These are phyloP conservation scores for Glycine latifolia DNA, from an alignment of 306 rosid species.

Conservation along the genomic window DNA sequence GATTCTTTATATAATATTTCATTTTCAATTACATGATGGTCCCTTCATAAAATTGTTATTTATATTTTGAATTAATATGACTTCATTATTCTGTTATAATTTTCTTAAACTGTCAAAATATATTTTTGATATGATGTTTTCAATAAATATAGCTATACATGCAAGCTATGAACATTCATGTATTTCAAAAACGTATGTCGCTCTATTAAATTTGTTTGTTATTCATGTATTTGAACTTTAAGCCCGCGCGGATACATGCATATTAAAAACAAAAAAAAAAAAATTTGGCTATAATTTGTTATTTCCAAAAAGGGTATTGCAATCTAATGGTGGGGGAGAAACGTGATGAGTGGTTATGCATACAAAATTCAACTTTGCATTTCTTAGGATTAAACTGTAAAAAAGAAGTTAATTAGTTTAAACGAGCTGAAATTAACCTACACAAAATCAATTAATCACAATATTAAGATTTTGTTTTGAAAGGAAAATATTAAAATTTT, in stretches of 20 bases:
- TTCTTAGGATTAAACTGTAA: background rate
- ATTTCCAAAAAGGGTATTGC: background rate
- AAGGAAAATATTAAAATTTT: no score
- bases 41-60: constrained; percentile 29
- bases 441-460: background rate
- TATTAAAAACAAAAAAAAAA: background rate
- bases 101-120: background rate
- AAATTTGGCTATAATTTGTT: background rate
- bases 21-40: constrained; percentile 38
- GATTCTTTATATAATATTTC: constrained; percentile 58
- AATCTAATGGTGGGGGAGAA: background rate
- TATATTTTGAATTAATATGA: constrained; percentile 26
- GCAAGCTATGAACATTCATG: background rate
- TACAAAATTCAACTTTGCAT: constrained; percentile 11
- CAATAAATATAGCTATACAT: no score
- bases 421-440: background rate
- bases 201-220: no score
- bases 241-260: background rate
- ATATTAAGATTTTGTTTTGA: no score
- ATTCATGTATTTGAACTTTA: background rate
- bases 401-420: background rate
- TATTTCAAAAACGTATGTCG: no score
- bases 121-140: no score
- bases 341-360: background rate
- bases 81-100: constrained; percentile 34